Conservation (phyloP, 1,284 basidiomycete genomes). For the Ceratobasidium sp. region DNA sequence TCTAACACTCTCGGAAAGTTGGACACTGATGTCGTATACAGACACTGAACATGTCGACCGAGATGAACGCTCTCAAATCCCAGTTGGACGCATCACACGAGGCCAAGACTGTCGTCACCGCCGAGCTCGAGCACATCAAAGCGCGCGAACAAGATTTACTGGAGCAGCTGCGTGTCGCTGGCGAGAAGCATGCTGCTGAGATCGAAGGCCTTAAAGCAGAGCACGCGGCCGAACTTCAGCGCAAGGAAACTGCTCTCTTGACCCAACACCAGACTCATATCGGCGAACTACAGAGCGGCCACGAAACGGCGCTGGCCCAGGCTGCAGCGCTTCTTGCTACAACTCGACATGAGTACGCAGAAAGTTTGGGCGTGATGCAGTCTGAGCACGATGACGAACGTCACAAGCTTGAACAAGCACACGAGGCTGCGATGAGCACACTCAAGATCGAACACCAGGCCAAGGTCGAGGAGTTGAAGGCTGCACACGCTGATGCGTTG, state of each 20-base stretch:
- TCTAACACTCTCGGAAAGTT: neutral
- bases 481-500: constrained; percentile 19
- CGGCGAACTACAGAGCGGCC: constrained; percentile 57
- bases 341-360: constrained; percentile 61
- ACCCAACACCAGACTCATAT: constrained; percentile 63
- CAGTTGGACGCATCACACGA: constrained; percentile 58
- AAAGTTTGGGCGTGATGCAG: constrained; percentile 39
- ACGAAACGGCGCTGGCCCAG: constrained; percentile 59
- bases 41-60: constrained; percentile 85
- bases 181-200: constrained; percentile 60
- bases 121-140: constrained; percentile 62
- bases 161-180: constrained; percentile 56
- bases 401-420: constrained; percentile 40
- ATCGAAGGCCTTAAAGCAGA: constrained; percentile 62
- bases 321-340: constrained; percentile 56
- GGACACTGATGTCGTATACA: constrained; percentile 48
- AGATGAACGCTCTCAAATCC: constrained; percentile 74
- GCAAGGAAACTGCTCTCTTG: constrained; percentile 18
- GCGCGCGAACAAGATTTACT: constrained; percentile 63
- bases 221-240: constrained; percentile 50
- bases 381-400: constrained; percentile 32
- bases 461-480: constrained; percentile 10
- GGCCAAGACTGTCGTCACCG: constrained; percentile 50
- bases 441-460: constrained; percentile 41
- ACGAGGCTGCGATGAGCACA: constrained; percentile 39